Conservation (phyloP, 75 land plant species). For the Cryptomeria japonica region DNA sequence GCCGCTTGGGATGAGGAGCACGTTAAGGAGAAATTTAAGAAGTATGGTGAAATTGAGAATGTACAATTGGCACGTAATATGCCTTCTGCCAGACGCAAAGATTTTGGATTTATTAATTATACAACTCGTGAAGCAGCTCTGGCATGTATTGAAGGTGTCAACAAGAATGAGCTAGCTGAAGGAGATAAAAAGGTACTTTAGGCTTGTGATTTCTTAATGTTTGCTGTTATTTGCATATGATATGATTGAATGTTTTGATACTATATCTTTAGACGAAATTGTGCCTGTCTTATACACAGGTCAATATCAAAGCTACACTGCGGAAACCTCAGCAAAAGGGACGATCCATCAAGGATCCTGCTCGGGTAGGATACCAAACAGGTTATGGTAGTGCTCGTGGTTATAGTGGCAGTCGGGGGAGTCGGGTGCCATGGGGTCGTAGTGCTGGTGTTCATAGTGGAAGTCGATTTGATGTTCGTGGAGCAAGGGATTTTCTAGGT, state of each 20-base stretch:
- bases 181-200: slow-evolving; percentile 38
- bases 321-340: slow-evolving; percentile 37
- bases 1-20: slow-evolving; percentile 67
- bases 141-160: slow-evolving; percentile 62
- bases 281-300: slow-evolving; percentile 12
- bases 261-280: not conserved
- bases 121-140: slow-evolving; percentile 68
- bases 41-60: slow-evolving; percentile 59
- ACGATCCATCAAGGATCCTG: slow-evolving; percentile 17
- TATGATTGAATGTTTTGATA: not conserved
- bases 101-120: slow-evolving; percentile 72
- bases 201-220: not conserved
- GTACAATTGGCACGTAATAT: slow-evolving; percentile 67
- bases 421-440: slow-evolving; percentile 13
- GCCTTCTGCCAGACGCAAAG: slow-evolving; percentile 69
- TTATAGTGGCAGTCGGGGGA: not conserved
- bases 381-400: slow-evolving; percentile 12
- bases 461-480: not conserved
- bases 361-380: slow-evolving; percentile 27
- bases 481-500: not conserved
- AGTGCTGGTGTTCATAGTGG: not conserved
- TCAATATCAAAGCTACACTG: slow-evolving; percentile 37
- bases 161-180: slow-evolving; percentile 46
- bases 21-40: slow-evolving; percentile 49
- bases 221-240: not conserved